A percentile compares a stretch with the other conserved stretches of the same genome.
Evolutionary conservation across 2,329 filamentous ascomycete genomes (phyloP).

Genomic region (Exophiala dermatitidis): DNA sequence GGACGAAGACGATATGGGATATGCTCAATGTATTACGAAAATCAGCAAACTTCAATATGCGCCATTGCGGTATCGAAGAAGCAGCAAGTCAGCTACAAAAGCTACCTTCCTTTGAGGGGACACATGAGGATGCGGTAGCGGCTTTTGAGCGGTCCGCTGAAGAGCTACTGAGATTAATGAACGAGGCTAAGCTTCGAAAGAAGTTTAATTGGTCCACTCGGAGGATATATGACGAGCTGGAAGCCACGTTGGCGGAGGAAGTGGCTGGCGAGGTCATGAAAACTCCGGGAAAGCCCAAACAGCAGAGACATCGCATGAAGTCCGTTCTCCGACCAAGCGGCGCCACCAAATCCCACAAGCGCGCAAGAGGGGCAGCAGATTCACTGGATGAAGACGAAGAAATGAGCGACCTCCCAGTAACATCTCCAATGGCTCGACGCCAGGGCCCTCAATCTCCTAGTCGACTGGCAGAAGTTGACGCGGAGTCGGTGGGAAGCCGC

Average conservation of each 20-base stretch:
- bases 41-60: conserved; percentile 26
- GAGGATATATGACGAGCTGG: conserved; percentile 27
- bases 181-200: conserved; percentile 27
- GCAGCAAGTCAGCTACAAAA: conserved; percentile 24
- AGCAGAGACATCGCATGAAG: conserved; percentile 30
- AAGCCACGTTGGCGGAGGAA: conserved; percentile 26
- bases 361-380: conserved; percentile 32
- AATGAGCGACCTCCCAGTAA: conserved; percentile 29
- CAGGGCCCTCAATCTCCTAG: conserved; percentile 12
- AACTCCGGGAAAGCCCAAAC: conserved; percentile 21
- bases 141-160: conserved; percentile 26
- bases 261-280: conserved; percentile 25
- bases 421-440: conserved; percentile 29
- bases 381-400: conserved; percentile 31
- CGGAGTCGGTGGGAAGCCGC: conserved; percentile 20
- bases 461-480: conserved; percentile 13
- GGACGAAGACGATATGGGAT: conserved; percentile 26
- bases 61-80: conserved; percentile 25
- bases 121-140: conserved; percentile 20
- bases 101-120: conserved; percentile 17
- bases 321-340: conserved; percentile 42
- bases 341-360: conserved; percentile 37
- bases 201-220: conserved; percentile 28
- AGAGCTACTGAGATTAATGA: conserved; percentile 24
- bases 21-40: conserved; percentile 26